Percentiles rank a stretch among this genome's conserved stretches.
Conservation (phyloP, 225 moss, liverwort and hornwort species). For the Ulota crispa region DNA sequence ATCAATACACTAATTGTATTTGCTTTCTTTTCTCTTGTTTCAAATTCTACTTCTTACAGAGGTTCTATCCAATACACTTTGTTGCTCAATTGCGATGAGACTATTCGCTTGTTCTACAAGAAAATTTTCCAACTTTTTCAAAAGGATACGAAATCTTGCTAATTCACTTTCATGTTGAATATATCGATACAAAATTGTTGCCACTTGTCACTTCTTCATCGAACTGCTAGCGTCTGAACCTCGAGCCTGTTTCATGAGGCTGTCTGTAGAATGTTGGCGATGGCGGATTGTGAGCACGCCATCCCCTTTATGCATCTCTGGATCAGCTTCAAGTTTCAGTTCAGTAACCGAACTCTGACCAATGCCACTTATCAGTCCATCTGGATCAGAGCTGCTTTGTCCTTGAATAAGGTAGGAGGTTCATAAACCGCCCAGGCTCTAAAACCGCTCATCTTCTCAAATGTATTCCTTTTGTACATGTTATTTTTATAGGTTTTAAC, state of each 20-base stretch:
- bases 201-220: not conserved
- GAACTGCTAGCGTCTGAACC: not conserved
- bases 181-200: not conserved
- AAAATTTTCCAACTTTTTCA: not conserved
- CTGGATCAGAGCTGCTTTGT: not conserved
- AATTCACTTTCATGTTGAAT: not conserved
- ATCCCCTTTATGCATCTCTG: conserved; percentile 1
- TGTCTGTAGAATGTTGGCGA: not conserved
- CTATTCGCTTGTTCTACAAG: not conserved
- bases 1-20: not conserved
- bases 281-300: not conserved
- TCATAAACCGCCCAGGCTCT: too few species aligned
- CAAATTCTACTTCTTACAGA: not conserved
- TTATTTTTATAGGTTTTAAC: too few species aligned
- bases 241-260: not conserved
- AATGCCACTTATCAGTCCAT: not conserved
- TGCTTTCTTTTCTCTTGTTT: not conserved
- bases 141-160: not conserved
- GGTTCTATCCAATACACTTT: not conserved
- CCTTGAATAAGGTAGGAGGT: too few species aligned
- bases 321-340: not conserved
- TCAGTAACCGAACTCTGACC: not conserved
- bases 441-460: too few species aligned
- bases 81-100: not conserved
- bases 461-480: too few species aligned